Evolutionary conservation across 202 grass and related monocot genomes (phyloP).

Genomic region (Brachypodium distachyon): DNA sequence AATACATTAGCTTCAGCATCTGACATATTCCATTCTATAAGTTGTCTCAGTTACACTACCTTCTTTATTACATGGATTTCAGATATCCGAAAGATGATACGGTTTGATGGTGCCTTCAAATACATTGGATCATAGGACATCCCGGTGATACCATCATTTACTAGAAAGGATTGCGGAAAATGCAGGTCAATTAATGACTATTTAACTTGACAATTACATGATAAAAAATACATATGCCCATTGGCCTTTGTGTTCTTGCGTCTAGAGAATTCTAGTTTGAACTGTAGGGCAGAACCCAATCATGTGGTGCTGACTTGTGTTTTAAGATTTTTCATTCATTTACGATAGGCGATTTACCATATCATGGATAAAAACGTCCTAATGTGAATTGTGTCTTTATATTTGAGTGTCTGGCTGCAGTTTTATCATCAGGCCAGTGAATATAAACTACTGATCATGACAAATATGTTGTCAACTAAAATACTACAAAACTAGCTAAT

Average conservation of each 20-base stretch:
- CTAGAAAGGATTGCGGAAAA: neutral
- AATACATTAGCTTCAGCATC: neutral
- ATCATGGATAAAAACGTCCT: neutral
- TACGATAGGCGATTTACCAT: too few species aligned
- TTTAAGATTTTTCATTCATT: too few species aligned
- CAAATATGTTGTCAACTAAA: too few species aligned
- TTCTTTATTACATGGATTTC: neutral
- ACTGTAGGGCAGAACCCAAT: too few species aligned
- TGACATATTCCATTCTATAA: neutral
- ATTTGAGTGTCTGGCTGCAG: neutral
- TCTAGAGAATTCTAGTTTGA: slow-evolving; percentile 24
- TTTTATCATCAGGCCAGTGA: neutral
- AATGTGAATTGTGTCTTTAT: neutral
- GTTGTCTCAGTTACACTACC: neutral
- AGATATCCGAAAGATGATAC: neutral
- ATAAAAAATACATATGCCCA: too few species aligned
- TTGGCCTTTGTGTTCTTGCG: slow-evolving; percentile 20
- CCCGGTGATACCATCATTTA: neutral
- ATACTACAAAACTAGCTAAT: too few species aligned
- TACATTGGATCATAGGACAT: neutral
- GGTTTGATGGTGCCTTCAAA: too few species aligned
- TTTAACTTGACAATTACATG: slow-evolving; percentile 27
- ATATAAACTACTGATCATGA: neutral
- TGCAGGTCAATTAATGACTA: neutral
- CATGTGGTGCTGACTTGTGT: too few species aligned